phyloP scores from a whole-genome alignment of 2,329 filamentous ascomycete genomes.

The Paecilomyces sp. region DNA sequence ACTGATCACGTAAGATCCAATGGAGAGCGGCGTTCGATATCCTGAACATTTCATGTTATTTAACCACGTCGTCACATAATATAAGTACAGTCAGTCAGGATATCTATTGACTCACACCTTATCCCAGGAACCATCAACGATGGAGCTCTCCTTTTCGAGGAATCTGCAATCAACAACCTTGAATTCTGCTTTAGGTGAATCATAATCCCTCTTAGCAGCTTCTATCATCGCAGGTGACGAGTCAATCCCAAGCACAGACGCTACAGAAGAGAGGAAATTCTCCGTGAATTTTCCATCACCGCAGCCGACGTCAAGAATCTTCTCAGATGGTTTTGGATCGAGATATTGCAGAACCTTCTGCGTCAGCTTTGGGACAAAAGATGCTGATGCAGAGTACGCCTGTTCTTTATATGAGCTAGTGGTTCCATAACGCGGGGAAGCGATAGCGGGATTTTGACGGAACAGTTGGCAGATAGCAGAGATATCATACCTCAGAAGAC shows the following conservation, averaged over 20 bases:
- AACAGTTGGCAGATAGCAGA: background rate
- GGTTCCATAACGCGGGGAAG: slow-evolving; percentile 3
- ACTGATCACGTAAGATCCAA: slow-evolving; percentile 52
- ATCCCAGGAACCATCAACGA: slow-evolving; percentile 27
- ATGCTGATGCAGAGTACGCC: slow-evolving; percentile 55
- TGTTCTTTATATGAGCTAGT: slow-evolving; percentile 16
- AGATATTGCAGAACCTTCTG: slow-evolving; percentile 54
- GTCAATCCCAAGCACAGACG: slow-evolving; percentile 52
- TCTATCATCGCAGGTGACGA: slow-evolving; percentile 54
- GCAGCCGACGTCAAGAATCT: slow-evolving; percentile 57
- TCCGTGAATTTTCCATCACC: slow-evolving; percentile 56
- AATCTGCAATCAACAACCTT: slow-evolving; percentile 28
- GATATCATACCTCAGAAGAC: slow-evolving; percentile 25
- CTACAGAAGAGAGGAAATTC: slow-evolving; percentile 45
- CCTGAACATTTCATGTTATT: slow-evolving; percentile 7
- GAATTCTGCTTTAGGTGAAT: slow-evolving; percentile 18
- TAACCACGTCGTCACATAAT: background rate
- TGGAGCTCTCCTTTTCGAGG: slow-evolving; percentile 18
- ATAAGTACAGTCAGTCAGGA: background rate
- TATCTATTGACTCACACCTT: slow-evolving; percentile 42
- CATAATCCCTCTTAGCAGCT: slow-evolving; percentile 41
- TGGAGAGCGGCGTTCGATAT: slow-evolving; percentile 61
- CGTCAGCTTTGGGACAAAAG: slow-evolving; percentile 58
- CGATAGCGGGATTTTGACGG: background rate
- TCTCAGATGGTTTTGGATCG: slow-evolving; percentile 51